Base-by-base conservation (phyloP, 371 early-diverging fungal genomes). In the Rhizopus microsporus region DNA sequence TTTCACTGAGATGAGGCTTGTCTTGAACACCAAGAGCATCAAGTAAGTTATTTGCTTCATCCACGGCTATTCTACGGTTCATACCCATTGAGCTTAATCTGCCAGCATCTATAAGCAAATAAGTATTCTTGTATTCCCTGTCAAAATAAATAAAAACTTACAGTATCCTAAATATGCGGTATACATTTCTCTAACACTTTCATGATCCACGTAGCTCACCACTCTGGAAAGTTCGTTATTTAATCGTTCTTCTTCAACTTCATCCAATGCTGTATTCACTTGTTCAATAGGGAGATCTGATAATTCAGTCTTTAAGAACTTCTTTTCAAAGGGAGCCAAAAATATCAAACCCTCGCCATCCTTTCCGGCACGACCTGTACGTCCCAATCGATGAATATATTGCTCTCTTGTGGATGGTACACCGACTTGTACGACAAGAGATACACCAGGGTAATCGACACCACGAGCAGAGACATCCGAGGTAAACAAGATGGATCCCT, bases 391-490 rank as follows among this genome's bases (percentile, higher is more conserved):
- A 77, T 99, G 99, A 49, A 97, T 89, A 68, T 97, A 99, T 71
- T 95, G 93, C 63, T 99, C 98, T 51, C 88, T 76, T 49, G 83
- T 75, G 6, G 87, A 79, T 23, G 99, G 98, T 3, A 94, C 81
- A 66, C 99, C 99, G 43, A 96, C 84, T 79, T 99, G 99, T 16
- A 98, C 52, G 6, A 98, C 97, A 46, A 95, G 77, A 0, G 91
- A 88, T 3, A 99, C 96, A 72, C 92, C 94, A 16, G 99, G 98
- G 53, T 98, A 98, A 75, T 99, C 99, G 13, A 99, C 92, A 38
- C 99, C 99, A 66, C 99, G 93, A 35, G 99, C 99, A 54, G 98
- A 98, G 5, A 99, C 98, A 76, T 99, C 99, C 0, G 99, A 94
- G 1, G 99, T 98, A 60, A 99, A 89, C 63, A 99, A 72, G 35